A percentile compares a stretch with the other conserved stretches of the same genome.
Conservation (phyloP, 768 basidiomycete species). For the Auriscalpium microsporum region DNA sequence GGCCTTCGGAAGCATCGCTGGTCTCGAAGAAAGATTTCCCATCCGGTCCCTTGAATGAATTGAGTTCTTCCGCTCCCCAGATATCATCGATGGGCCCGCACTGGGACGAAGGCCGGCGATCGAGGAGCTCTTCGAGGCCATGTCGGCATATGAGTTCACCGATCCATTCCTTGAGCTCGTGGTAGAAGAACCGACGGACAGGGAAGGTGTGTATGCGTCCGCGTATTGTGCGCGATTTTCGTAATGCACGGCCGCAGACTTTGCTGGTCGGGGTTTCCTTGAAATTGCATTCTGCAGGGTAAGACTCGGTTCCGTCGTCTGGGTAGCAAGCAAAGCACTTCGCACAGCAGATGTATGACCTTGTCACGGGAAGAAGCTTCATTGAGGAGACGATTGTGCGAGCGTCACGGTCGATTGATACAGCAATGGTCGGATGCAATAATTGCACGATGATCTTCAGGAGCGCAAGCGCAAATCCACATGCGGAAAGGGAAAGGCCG, state of each 20-base stretch:
- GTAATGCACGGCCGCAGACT: background rate
- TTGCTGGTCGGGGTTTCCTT: background rate
- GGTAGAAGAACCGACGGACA: background rate
- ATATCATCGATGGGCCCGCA: background rate
- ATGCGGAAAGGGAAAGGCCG: background rate
- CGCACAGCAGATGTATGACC: background rate
- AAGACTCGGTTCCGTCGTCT: background rate
- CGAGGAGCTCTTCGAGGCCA: background rate
- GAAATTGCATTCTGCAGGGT: background rate
- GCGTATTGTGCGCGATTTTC: background rate
- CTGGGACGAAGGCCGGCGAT: background rate
- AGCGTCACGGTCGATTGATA: background rate
- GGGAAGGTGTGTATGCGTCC: background rate
- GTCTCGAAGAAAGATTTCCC: background rate
- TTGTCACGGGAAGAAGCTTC: background rate
- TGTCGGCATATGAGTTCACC: background rate
- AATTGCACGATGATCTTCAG: background rate
- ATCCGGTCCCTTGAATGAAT: background rate
- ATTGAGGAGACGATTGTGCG: background rate
- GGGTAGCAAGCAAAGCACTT: background rate
- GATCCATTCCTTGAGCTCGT: background rate
- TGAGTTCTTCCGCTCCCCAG: background rate
- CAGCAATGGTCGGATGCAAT: too few species aligned
- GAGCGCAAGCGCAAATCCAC: background rate
- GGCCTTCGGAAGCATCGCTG: constrained; percentile 11